These are phyloP conservation scores for Tubosaeta sp. DNA, from an alignment of 768 basidiomycete species.

Conservation along the genomic window DNA sequence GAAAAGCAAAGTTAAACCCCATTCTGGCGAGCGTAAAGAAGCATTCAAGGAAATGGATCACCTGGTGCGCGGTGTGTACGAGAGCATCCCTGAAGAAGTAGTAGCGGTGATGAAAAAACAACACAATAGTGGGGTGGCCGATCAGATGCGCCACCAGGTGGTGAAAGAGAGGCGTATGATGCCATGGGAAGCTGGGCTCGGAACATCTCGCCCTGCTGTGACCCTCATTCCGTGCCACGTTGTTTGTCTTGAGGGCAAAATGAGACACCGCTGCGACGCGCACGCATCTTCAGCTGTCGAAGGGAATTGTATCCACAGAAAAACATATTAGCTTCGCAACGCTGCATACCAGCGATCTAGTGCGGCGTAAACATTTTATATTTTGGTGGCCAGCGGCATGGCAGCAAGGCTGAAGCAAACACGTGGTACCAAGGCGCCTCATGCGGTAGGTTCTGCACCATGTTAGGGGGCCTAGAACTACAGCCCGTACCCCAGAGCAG, in stretches of 20 bases:
- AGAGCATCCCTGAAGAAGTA: neutral
- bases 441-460: neutral
- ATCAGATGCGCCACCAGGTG: neutral
- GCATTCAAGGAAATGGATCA: neutral
- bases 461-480: too few species aligned
- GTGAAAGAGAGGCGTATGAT: neutral
- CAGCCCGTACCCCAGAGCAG: too few species aligned
- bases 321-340: neutral
- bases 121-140: neutral
- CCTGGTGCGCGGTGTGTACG: neutral
- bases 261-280: neutral
- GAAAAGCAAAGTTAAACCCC: neutral
- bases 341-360: neutral
- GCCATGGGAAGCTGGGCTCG: too few species aligned
- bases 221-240: neutral
- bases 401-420: neutral
- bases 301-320: neutral
- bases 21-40: neutral
- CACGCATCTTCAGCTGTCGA: neutral
- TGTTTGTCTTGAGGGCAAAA: too few species aligned
- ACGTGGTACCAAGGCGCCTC: neutral
- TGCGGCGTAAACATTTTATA: neutral
- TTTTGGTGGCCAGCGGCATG: neutral
- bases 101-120: neutral
- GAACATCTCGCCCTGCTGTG: neutral